Evolutionary conservation across 2,329 filamentous ascomycete species (phyloP).

Genomic region (Didymella sp.): DNA sequence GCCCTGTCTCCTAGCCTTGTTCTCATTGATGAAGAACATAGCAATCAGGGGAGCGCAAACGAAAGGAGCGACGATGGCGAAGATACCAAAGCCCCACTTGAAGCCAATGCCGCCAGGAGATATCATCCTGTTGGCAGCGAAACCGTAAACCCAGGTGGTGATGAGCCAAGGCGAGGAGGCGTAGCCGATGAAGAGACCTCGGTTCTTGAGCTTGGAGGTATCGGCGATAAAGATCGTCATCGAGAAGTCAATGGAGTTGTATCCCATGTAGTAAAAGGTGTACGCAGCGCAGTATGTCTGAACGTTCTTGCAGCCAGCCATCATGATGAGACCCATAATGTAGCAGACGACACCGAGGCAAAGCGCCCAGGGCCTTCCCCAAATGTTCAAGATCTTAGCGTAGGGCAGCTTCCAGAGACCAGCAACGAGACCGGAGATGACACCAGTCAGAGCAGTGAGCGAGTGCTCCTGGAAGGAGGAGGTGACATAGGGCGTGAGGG

Average conservation of each 20-base stretch:
- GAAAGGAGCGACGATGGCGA: slow-evolving; percentile 68
- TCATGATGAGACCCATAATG: slow-evolving; percentile 64
- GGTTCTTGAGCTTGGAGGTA: slow-evolving; percentile 68
- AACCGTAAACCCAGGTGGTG: slow-evolving; percentile 42
- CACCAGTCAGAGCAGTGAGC: slow-evolving; percentile 48
- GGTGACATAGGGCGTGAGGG: slow-evolving; percentile 52
- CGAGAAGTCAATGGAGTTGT: slow-evolving; percentile 66
- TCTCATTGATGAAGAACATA: slow-evolving; percentile 64
- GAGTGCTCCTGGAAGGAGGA: slow-evolving; percentile 48
- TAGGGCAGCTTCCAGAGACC: slow-evolving; percentile 52
- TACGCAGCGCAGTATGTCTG: slow-evolving; percentile 69
- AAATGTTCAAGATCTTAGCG: slow-evolving; percentile 55
- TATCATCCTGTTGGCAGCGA: slow-evolving; percentile 50
- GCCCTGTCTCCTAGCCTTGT: slow-evolving; percentile 65
- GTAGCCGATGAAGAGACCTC: slow-evolving; percentile 66
- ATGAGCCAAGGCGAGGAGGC: slow-evolving; percentile 43
- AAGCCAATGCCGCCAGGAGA: slow-evolving; percentile 59
- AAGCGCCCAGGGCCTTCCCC: slow-evolving; percentile 51
- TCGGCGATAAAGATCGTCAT: slow-evolving; percentile 73
- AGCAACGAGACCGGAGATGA: slow-evolving; percentile 49
- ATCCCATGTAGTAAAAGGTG: slow-evolving; percentile 71
- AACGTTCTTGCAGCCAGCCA: slow-evolving; percentile 69
- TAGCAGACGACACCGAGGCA: slow-evolving; percentile 43
- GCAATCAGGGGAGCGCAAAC: slow-evolving; percentile 67
- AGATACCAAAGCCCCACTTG: slow-evolving; percentile 73